phyloP scores from a whole-genome alignment of 768 basidiomycete genomes.

The Austroboletus eburneus region DNA sequence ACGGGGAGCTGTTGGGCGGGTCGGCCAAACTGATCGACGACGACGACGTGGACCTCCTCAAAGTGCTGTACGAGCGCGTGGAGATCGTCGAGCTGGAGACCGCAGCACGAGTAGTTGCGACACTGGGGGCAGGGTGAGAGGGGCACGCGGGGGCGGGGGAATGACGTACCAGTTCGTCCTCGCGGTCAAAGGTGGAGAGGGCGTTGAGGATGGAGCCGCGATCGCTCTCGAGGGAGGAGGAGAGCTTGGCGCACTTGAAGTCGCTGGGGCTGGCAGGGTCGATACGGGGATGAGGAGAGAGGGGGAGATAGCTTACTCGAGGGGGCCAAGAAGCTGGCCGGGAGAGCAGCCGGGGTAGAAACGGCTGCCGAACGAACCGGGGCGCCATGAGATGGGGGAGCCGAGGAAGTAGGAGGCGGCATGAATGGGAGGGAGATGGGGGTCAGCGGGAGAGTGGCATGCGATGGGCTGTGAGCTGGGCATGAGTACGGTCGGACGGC shows the following conservation, averaged over 20 bases:
- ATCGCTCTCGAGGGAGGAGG: slow-evolving; percentile 59
- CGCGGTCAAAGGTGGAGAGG: slow-evolving; percentile 59
- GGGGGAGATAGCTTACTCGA: slow-evolving; percentile 51
- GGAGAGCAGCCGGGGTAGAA: slow-evolving; percentile 63
- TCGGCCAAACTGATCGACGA: slow-evolving; percentile 46
- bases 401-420: slow-evolving; percentile 69
- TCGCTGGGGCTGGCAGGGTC: slow-evolving; percentile 36
- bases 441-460: slow-evolving; percentile 21
- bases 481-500: slow-evolving; percentile 28
- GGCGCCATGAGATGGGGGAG: slow-evolving; percentile 69
- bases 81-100: slow-evolving; percentile 67
- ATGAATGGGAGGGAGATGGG: not conserved
- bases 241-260: slow-evolving; percentile 43
- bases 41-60: slow-evolving; percentile 84
- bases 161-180: slow-evolving; percentile 65
- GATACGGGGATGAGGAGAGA: not conserved
- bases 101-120: slow-evolving; percentile 89
- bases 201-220: slow-evolving; percentile 59
- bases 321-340: slow-evolving; percentile 53
- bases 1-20: slow-evolving; percentile 30
- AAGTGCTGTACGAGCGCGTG: slow-evolving; percentile 90
- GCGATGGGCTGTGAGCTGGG: slow-evolving; percentile 42
- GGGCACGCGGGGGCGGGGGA: not conserved
- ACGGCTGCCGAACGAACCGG: slow-evolving; percentile 60
- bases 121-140: slow-evolving; percentile 40